phyloP scores from a whole-genome alignment of 2,329 filamentous ascomycete genomes.

The Zalaria obscura region DNA sequence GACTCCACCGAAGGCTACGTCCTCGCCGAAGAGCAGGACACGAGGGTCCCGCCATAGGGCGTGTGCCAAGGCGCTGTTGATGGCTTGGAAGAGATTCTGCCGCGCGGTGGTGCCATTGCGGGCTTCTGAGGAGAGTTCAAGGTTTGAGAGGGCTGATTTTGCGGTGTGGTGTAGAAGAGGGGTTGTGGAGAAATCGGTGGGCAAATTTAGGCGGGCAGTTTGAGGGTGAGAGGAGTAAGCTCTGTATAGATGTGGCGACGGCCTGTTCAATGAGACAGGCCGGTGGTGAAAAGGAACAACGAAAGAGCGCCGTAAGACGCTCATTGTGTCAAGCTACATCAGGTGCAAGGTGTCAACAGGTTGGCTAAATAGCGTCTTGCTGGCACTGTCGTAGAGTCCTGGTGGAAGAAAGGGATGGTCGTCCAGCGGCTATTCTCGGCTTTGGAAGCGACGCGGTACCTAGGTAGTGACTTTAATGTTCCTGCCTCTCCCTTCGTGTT shows the following conservation, averaged over 20 bases:
- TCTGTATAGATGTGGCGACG: constrained; percentile 1
- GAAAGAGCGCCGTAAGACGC: too few species aligned
- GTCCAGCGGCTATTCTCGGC: too few species aligned
- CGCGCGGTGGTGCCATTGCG: constrained; percentile 50
- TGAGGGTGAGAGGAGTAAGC: constrained; percentile 35
- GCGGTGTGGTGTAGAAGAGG: constrained; percentile 69
- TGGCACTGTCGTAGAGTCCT: too few species aligned
- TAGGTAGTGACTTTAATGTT: too few species aligned
- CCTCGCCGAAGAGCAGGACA: constrained; percentile 87
- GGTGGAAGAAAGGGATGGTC: too few species aligned
- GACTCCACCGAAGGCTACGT: constrained; percentile 92
- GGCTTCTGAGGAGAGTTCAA: constrained; percentile 46
- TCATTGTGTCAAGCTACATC: too few species aligned
- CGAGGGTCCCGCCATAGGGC: constrained; percentile 73
- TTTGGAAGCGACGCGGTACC: too few species aligned
- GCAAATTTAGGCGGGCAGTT: constrained; percentile 60
- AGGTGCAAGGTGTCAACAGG: too few species aligned
- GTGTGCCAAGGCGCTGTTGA: constrained; percentile 78
- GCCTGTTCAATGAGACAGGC: too few species aligned
- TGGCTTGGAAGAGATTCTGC: constrained; percentile 85
- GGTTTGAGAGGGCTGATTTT: constrained; percentile 53
- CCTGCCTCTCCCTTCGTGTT: too few species aligned
- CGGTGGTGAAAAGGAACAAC: too few species aligned
- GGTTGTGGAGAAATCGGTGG: constrained; percentile 74
- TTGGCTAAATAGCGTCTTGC: too few species aligned